Evolutionary conservation across 306 rosid genomes (phyloP).

Genomic region (Ormosia emarginata): DNA sequence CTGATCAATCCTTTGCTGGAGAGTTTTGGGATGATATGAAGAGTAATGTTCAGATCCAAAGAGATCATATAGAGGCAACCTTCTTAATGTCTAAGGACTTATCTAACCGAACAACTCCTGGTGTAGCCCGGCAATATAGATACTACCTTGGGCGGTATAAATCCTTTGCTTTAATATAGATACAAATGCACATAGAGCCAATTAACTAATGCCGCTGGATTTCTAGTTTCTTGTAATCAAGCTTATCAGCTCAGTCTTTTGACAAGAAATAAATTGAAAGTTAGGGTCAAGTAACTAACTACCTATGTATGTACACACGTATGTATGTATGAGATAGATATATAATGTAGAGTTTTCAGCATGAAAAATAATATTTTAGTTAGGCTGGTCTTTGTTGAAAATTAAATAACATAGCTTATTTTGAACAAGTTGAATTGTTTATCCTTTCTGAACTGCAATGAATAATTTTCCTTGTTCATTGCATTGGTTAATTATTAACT

Average conservation of each 20-base stretch:
- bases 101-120: slow-evolving; percentile 65
- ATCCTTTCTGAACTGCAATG: neutral
- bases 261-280: neutral
- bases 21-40: slow-evolving; percentile 66
- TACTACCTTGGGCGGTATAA: slow-evolving; percentile 71
- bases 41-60: slow-evolving; percentile 40
- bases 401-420: neutral
- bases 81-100: slow-evolving; percentile 49
- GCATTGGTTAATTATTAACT: slow-evolving; percentile 9
- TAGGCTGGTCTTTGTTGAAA: neutral
- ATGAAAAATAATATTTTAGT: slow-evolving; percentile 12
- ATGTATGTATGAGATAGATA: neutral
- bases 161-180: neutral
- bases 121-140: slow-evolving; percentile 60
- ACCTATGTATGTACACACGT: neutral
- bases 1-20: slow-evolving; percentile 51
- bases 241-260: neutral
- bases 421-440: neutral
- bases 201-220: neutral
- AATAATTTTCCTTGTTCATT: neutral
- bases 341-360: neutral
- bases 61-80: slow-evolving; percentile 44
- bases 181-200: neutral
- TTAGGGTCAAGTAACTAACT: neutral
- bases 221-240: neutral